A percentile compares a stretch with the other conserved stretches of the same genome.
Evolutionary conservation across 2,329 filamentous ascomycete species (phyloP).

Genomic region (Fusarium longipes): DNA sequence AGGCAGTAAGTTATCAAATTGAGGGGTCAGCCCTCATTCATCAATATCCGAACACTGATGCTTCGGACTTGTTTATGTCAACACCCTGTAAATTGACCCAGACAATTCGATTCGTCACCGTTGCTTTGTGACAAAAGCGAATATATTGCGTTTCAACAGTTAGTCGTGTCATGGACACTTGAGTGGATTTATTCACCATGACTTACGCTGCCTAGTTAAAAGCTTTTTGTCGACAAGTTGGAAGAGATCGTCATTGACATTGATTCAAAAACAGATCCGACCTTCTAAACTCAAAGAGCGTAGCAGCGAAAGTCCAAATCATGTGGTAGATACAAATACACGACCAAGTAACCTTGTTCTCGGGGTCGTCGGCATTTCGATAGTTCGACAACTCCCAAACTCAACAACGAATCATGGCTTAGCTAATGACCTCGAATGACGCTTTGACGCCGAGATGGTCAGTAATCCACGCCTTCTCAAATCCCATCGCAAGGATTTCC

Average conservation of each 20-base stretch:
- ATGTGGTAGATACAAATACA: neutral
- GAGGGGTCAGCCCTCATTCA: neutral
- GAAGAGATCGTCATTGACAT: neutral
- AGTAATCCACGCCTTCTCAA: conserved; percentile 20
- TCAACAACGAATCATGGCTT: neutral
- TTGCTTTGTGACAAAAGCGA: neutral
- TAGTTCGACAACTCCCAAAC: neutral
- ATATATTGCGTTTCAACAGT: neutral
- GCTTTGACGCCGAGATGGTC: conserved; percentile 21
- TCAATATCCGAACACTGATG: neutral
- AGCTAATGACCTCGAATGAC: neutral
- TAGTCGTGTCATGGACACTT: neutral
- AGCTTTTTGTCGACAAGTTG: too few species aligned
- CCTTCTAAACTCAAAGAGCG: neutral
- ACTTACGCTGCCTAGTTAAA: too few species aligned
- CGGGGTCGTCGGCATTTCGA: too few species aligned
- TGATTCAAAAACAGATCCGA: too few species aligned
- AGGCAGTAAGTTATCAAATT: too few species aligned
- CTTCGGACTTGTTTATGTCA: too few species aligned
- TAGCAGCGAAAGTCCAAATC: neutral
- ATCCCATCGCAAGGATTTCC: conserved; percentile 11
- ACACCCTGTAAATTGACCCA: too few species aligned
- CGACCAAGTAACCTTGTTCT: neutral
- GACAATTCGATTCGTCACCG: neutral
- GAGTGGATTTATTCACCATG: too few species aligned